Percentiles rank a stretch among this genome's conserved stretches.
These are phyloP conservation scores for Erysimum pusillum DNA, from an alignment of 441 rosid species.

Conservation along the genomic window DNA sequence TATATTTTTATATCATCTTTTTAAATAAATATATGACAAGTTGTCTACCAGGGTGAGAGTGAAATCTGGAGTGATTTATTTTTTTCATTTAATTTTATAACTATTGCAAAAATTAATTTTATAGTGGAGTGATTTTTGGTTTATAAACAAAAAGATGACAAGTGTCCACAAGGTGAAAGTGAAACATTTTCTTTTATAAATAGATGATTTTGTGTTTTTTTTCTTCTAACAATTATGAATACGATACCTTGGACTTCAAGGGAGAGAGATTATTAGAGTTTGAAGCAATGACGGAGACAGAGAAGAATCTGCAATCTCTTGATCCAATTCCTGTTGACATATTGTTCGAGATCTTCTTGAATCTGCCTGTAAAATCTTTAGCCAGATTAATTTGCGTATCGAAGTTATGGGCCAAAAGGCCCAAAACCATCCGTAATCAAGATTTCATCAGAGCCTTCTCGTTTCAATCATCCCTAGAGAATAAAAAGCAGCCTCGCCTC, in stretches of 20 bases:
- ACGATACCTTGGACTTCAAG: too few relatives aligned
- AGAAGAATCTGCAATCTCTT: background rate
- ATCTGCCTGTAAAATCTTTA: background rate
- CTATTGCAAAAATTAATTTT: too few relatives aligned
- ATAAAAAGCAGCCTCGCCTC: background rate
- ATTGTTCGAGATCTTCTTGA: background rate
- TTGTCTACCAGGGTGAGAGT: too few relatives aligned
- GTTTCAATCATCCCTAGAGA: background rate
- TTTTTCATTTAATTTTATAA: too few relatives aligned
- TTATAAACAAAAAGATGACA: too few relatives aligned
- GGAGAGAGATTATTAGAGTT: background rate
- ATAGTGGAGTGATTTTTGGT: too few relatives aligned
- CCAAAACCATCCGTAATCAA: background rate
- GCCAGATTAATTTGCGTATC: slow-evolving; percentile 9
- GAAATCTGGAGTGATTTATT: too few relatives aligned
- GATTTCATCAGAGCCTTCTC: background rate
- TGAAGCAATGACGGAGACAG: background rate
- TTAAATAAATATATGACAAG: too few relatives aligned
- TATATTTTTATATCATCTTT: too few relatives aligned
- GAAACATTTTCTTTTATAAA: too few relatives aligned
- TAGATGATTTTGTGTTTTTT: too few relatives aligned
- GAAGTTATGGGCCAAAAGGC: background rate
- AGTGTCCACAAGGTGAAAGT: background rate
- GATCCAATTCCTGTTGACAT: background rate
- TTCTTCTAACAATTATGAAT: too few relatives aligned